These are phyloP conservation scores for Fusarium chlamydosporum DNA, from an alignment of 2,329 filamentous ascomycete species.

Conservation along the genomic window DNA sequence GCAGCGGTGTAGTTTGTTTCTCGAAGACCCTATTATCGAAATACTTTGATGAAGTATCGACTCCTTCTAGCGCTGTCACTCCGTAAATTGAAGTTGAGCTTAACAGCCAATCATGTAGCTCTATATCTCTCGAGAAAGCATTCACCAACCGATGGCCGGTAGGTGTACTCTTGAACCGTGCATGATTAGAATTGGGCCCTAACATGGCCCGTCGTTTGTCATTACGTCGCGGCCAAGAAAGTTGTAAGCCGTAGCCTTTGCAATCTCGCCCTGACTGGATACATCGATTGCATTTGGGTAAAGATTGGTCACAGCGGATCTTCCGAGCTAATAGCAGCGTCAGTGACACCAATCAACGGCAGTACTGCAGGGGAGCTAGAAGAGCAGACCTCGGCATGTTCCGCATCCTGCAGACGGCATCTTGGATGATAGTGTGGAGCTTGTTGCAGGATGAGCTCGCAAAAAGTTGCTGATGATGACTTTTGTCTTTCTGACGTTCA, in stretches of 20 bases:
- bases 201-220: conserved; percentile 26
- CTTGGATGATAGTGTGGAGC: background rate
- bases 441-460: conserved; percentile 4
- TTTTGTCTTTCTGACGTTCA: background rate
- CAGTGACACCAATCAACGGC: background rate
- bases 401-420: conserved; percentile 34
- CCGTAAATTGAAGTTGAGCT: background rate
- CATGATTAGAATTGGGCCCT: conserved; percentile 18
- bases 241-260: conserved; percentile 31
- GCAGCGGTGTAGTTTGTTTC: accelerated
- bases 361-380: accelerated
- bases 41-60: accelerated
- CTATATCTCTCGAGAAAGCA: conserved; percentile 23
- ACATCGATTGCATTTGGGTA: conserved; percentile 33
- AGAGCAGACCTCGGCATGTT: conserved; percentile 34
- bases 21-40: accelerated
- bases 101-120: conserved; percentile 21
- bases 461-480: conserved; percentile 12
- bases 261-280: conserved; percentile 9
- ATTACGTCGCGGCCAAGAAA: conserved; percentile 37
- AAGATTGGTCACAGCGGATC: conserved; percentile 37
- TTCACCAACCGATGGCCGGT: conserved; percentile 26
- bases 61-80: background rate
- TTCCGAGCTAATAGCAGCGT: conserved; percentile 31
- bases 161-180: accelerated